These are phyloP conservation scores for Nannochloris sp. DNA, from an alignment of 139 green algal species.

Conservation along the genomic window DNA sequence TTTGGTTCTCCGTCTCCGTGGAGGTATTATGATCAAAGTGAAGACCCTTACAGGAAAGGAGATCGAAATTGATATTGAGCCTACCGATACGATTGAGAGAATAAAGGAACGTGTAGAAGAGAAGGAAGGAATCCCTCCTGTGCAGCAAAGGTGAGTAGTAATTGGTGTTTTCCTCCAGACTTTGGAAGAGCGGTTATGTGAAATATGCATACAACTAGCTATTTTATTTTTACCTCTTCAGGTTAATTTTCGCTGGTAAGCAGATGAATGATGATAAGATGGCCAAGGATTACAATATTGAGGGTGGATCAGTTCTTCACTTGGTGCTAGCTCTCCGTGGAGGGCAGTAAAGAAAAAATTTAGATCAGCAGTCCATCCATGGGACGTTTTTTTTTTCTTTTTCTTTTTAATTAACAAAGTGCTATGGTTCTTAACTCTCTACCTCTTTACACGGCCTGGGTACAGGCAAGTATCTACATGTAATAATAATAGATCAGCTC, in stretches of 20 bases:
- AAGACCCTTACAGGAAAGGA: constrained; percentile 99
- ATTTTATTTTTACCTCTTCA: no score
- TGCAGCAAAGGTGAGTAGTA: constrained; percentile 90
- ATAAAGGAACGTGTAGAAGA: constrained; percentile 99
- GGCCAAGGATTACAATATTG: constrained; percentile 98
- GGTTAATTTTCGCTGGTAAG: constrained; percentile 95
- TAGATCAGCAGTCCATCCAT: no score
- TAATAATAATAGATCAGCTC: no score
- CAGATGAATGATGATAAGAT: constrained; percentile 99
- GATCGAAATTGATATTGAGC: constrained; percentile 99
- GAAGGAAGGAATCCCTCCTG: constrained; percentile 98
- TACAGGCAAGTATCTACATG: no score
- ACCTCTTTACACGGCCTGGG: no score
- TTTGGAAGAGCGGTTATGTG: constrained; percentile 1
- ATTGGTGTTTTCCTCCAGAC: no score
- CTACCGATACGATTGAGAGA: constrained; percentile 89
- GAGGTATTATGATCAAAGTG: constrained; percentile 82
- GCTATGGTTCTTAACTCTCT: no score
- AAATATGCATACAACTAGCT: background rate
- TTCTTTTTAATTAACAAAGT: no score
- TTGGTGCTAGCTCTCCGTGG: constrained; percentile 67
- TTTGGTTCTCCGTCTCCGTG: constrained; percentile 79
- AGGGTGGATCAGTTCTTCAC: constrained; percentile 95
- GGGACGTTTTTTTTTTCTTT: no score
- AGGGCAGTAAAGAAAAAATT: constrained; percentile 2